A percentile compares a stretch with the other conserved stretches of the same genome.
These are phyloP conservation scores for Athelia sp. DNA, from an alignment of 1,284 basidiomycete genomes.

Conservation along the genomic window DNA sequence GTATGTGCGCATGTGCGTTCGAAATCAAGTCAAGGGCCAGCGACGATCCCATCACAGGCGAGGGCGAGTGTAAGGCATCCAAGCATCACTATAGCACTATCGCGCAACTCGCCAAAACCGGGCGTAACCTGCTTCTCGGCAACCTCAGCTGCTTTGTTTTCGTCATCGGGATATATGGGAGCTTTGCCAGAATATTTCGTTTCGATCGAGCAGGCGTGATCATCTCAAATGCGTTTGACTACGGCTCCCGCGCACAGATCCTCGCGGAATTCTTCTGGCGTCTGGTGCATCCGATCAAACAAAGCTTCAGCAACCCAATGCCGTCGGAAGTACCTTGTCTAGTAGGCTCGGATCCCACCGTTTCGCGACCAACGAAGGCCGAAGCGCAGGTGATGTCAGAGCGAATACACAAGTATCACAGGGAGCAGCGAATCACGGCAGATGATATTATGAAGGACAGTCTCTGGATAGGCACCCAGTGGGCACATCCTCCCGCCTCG, in stretches of 20 bases:
- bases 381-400: neutral
- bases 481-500: neutral
- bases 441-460: neutral
- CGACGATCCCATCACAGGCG: neutral
- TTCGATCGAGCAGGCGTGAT: neutral
- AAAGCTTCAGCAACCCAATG: neutral
- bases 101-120: neutral
- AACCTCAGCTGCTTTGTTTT: neutral
- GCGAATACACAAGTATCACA: neutral
- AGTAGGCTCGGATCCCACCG: neutral
- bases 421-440: neutral
- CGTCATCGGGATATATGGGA: neutral
- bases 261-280: neutral
- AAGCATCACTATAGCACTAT: neutral
- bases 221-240: neutral
- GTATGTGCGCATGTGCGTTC: no score
- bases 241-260: neutral
- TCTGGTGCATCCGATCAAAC: neutral
- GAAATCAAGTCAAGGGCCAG: no score
- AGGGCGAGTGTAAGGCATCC: neutral
- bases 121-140: neutral
- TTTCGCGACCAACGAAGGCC: neutral
- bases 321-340: neutral
- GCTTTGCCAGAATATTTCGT: neutral
- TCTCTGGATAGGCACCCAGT: neutral